These are phyloP conservation scores for Candida labiduridarum DNA, from an alignment of 1,139 yeast genomes.

Conservation along the genomic window DNA sequence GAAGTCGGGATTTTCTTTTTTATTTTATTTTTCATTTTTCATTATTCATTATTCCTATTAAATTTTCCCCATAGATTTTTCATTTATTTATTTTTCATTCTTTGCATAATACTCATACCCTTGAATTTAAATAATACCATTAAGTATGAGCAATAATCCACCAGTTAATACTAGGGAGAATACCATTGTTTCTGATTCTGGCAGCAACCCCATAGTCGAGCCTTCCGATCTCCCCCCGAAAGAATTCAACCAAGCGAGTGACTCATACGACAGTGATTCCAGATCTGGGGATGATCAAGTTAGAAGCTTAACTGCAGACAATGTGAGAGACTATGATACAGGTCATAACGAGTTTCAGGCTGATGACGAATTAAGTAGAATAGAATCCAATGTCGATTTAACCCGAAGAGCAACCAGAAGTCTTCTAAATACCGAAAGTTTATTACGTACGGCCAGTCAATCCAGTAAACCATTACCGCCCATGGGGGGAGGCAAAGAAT, in stretches of 20 bases:
- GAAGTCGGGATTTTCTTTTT: too few species aligned
- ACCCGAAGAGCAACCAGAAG: constrained; percentile 38
- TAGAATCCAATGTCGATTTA: constrained; percentile 28
- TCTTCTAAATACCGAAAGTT: constrained; percentile 12
- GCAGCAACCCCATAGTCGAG: background rate
- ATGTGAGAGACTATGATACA: background rate
- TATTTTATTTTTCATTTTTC: background rate
- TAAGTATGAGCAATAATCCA: background rate
- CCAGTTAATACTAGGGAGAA: background rate
- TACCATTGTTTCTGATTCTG: background rate
- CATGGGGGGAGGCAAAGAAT: constrained; percentile 43
- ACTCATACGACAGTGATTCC: background rate
- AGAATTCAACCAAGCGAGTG: background rate
- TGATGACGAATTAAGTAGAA: constrained; percentile 30
- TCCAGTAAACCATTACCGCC: constrained; percentile 26
- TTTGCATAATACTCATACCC: background rate
- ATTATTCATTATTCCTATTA: background rate
- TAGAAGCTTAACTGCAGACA: background rate
- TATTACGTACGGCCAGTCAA: constrained; percentile 19
- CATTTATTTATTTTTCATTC: background rate
- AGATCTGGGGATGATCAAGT: background rate
- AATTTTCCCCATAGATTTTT: too few species aligned
- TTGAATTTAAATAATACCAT: background rate
- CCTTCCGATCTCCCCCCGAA: background rate
- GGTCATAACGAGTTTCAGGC: background rate